Evolutionary conservation across 2,329 filamentous ascomycete species (phyloP).

Genomic region (Paecilomyces variotii): DNA sequence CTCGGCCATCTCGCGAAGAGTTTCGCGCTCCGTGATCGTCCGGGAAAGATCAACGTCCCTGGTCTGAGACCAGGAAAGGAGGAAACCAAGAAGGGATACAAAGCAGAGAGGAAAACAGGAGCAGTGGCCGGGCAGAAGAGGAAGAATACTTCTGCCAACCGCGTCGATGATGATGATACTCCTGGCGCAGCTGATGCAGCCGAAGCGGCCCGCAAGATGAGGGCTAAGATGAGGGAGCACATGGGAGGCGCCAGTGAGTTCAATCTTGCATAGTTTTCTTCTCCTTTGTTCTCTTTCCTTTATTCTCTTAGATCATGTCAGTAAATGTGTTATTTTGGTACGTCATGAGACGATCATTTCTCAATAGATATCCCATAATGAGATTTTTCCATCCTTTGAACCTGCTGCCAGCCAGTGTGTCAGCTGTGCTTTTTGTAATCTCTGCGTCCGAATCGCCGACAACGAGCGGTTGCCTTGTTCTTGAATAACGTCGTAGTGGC

Average conservation of each 20-base stretch:
- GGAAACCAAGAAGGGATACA: conserved; percentile 40
- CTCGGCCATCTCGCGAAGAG: conserved; percentile 90
- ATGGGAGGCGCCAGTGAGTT: conserved; percentile 49
- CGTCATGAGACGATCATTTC: conserved; percentile 7
- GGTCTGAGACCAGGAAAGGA: conserved; percentile 42
- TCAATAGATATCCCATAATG: conserved; percentile 88
- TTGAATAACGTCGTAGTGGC: neutral
- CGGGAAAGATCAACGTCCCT: conserved; percentile 63
- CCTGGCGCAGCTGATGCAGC: conserved; percentile 28
- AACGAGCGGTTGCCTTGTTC: conserved; percentile 11
- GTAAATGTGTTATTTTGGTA: conserved; percentile 1
- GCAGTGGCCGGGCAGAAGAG: conserved; percentile 27
- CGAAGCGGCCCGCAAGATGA: conserved; percentile 47
- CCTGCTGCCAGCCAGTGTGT: conserved; percentile 88
- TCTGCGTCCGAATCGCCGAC: conserved; percentile 53
- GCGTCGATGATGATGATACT: conserved; percentile 16
- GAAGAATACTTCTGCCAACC: conserved; percentile 19
- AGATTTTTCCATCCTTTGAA: conserved; percentile 90
- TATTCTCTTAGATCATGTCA: conserved; percentile 14
- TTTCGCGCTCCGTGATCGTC: conserved; percentile 81
- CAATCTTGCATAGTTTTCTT: conserved; percentile 44
- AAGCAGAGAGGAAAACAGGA: conserved; percentile 31
- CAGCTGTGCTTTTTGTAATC: conserved; percentile 55
- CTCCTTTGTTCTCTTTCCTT: neutral
- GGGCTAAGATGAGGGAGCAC: conserved; percentile 44